Conservation (phyloP, 192 early-diverging fungal species). For the Chytriomyces hyalinus region DNA sequence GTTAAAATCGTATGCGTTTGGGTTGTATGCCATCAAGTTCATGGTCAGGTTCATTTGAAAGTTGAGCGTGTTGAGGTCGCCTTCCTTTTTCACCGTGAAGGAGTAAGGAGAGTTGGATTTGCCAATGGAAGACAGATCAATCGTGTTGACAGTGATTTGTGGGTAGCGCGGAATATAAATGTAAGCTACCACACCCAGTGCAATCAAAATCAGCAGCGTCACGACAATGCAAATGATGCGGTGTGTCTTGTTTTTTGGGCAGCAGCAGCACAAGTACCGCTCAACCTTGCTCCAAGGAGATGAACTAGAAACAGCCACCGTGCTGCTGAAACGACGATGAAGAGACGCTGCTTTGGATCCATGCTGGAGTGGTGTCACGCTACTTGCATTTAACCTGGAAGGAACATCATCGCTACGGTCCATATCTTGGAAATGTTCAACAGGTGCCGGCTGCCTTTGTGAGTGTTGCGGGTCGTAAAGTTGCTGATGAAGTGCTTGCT, state of each 20-base stretch:
- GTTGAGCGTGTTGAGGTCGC: slow-evolving; percentile 14
- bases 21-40: slow-evolving; percentile 31
- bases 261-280: slow-evolving; percentile 8
- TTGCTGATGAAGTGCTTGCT: too few species aligned
- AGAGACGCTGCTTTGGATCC: too few species aligned
- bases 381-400: too few species aligned
- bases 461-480: too few species aligned
- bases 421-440: too few species aligned
- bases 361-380: too few species aligned
- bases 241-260: slow-evolving; percentile 18
- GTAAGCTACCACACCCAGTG: background rate
- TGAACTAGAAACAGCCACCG: too few species aligned
- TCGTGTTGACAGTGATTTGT: slow-evolving; percentile 28
- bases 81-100: background rate
- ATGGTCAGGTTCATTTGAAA: slow-evolving; percentile 34
- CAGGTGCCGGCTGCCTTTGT: too few species aligned
- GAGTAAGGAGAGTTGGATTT: slow-evolving; percentile 3
- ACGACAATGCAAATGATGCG: slow-evolving; percentile 23
- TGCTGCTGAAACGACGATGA: too few species aligned
- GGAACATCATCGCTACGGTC: too few species aligned
- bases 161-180: slow-evolving; percentile 27
- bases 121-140: slow-evolving; percentile 8
- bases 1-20: slow-evolving; percentile 29
- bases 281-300: too few species aligned
- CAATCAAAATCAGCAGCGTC: slow-evolving; percentile 8